Evolutionary conservation across 1,284 basidiomycete species (phyloP).

Genomic region (Sanguinoderma infundibulare): DNA sequence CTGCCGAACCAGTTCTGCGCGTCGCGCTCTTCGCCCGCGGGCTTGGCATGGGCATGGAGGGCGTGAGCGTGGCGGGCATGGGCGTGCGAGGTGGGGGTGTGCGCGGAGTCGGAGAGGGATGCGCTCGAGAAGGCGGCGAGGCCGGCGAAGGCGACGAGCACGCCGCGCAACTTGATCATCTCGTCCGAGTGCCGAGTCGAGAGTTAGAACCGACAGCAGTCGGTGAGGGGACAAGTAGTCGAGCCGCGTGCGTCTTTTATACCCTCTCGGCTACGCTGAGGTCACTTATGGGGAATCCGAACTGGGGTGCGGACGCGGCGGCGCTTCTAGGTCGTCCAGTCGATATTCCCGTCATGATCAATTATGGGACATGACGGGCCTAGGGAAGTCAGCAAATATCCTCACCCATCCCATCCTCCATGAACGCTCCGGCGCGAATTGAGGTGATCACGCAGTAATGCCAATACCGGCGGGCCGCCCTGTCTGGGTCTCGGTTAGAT

Average conservation of each 20-base stretch:
- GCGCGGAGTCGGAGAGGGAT: background rate
- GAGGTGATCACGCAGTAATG: no score
- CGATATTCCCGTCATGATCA: no score
- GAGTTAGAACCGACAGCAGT: background rate
- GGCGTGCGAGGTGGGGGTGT: background rate
- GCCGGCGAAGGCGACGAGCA: constrained; percentile 8
- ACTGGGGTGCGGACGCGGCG: no score
- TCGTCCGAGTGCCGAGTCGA: background rate
- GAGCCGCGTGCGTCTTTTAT: no score
- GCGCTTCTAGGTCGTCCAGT: no score
- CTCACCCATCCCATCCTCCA: no score
- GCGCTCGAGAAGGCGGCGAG: background rate
- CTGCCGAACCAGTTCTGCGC: background rate
- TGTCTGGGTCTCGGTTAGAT: no score
- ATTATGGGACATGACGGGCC: no score
- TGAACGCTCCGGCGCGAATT: no score
- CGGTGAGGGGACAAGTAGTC: background rate
- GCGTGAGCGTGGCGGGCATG: background rate
- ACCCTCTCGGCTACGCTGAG: background rate
- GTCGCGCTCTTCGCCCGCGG: background rate
- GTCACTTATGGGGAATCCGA: no score
- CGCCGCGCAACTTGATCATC: background rate
- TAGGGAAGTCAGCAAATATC: no score
- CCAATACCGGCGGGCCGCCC: no score
- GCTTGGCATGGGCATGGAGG: background rate